Base-by-base conservation (phyloP, 192 early-diverging fungal species). In the Umbelopsis sp. region DNA sequence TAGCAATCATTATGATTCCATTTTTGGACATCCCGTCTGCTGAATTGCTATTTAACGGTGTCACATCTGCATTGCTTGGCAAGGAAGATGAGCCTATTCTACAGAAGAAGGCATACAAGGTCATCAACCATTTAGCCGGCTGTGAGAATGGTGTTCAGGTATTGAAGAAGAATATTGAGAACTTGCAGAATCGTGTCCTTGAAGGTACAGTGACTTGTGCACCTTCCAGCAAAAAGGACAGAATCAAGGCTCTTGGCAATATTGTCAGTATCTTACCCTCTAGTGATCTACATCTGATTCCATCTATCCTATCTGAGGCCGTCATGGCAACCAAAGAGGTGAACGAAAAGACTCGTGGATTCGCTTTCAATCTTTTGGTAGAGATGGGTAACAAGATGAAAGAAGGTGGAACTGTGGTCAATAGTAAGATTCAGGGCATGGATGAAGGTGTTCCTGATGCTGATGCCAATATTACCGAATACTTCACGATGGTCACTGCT, bases 21-120 rank as follows among this genome's bases (percentile, higher is more conserved):
- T 89, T 92, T 44, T 86, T 98, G 45, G 86, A 94, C 69, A 71
- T 85, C 11, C 84, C 90, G 36, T 90, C 88, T 67, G 78, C 89
- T 29, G 80, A 83, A 17, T 81, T 83, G 45, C 77, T 89, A 4
- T 89, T 91, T 77, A 83, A 84, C 68, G 76, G 85, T 53, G 72
- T 87, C 47, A 81, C 77, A 8, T 83, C 82, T 11, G 76, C 83
- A 0, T 73, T 88, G 14, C 80, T 92, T 34, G 83, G 81, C 44
- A 82, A 86, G 12, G 86, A 93, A 59, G 74, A 79, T 17, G 93
- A 95, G 68, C 77, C 91, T 0, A 87, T 85, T 14, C 74, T 97
- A 20, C 97, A 98, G 74, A 99, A 99, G 87, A 96, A 95, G 82
- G 93, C 91, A 0, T 99, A 99, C 86, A 96, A 96, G 83, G 84